Conservation (phyloP, 2,329 filamentous ascomycete species). For the Colletotrichum lindemuthianum region DNA sequence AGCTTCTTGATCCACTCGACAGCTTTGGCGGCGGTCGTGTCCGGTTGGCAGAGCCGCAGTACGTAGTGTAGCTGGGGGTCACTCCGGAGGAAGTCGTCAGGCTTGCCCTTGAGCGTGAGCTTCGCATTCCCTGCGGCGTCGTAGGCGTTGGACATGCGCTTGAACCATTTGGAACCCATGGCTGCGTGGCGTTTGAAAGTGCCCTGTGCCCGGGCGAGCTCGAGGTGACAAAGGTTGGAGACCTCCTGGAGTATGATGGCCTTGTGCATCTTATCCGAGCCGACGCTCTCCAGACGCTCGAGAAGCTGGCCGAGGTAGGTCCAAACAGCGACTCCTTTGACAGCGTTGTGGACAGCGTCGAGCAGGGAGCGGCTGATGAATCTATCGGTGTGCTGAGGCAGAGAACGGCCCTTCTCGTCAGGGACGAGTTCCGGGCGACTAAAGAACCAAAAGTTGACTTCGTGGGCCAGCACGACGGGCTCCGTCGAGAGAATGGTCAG, state of each 20-base stretch:
- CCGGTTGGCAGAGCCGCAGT: slow-evolving; percentile 54
- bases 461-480: slow-evolving; percentile 45
- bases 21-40: slow-evolving; percentile 48
- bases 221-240: slow-evolving; percentile 55
- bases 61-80: slow-evolving; percentile 55
- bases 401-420: slow-evolving; percentile 54
- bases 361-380: slow-evolving; percentile 54
- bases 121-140: slow-evolving; percentile 48
- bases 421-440: slow-evolving; percentile 53
- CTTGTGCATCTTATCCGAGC: slow-evolving; percentile 43
- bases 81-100: slow-evolving; percentile 48
- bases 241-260: slow-evolving; percentile 56
- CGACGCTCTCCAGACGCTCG: slow-evolving; percentile 41
- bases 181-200: slow-evolving; percentile 50
- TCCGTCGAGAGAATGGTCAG: slow-evolving; percentile 47
- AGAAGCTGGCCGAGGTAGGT: slow-evolving; percentile 51
- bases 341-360: slow-evolving; percentile 49
- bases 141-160: slow-evolving; percentile 45
- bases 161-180: slow-evolving; percentile 51
- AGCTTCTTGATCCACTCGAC: slow-evolving; percentile 54
- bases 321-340: slow-evolving; percentile 52
- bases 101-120: slow-evolving; percentile 52
- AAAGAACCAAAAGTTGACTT: slow-evolving; percentile 50
- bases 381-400: slow-evolving; percentile 51
- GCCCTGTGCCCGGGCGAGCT: slow-evolving; percentile 51